Evolutionary conservation across 164 flowering plant genomes (phyloP).

Genomic region (Cinnamomum micranthum): DNA sequence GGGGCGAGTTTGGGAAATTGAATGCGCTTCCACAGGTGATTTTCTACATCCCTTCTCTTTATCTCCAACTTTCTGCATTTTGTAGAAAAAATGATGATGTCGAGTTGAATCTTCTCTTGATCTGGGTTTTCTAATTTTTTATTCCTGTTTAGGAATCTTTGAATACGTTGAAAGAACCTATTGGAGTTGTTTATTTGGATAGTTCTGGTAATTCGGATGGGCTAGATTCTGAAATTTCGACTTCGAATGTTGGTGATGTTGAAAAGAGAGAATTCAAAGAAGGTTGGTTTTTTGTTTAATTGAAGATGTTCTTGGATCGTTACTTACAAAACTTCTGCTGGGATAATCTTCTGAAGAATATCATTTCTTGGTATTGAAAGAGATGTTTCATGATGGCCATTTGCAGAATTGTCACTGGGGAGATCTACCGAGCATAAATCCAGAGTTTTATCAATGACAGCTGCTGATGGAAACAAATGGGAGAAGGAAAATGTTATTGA

Average conservation of each 20-base stretch:
- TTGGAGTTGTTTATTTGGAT: slow-evolving; percentile 42
- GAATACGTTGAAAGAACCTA: slow-evolving; percentile 46
- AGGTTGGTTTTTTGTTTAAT: slow-evolving; percentile 19
- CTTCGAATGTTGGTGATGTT: neutral
- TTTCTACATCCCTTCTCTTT: neutral
- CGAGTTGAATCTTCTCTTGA: too few relatives aligned
- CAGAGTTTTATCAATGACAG: slow-evolving; percentile 45
- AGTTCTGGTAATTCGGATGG: slow-evolving; percentile 1
- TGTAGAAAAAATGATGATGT: neutral
- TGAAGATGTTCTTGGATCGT: neutral
- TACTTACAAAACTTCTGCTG: neutral
- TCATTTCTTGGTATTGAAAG: neutral
- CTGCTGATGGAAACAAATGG: slow-evolving; percentile 11
- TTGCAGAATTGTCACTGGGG: slow-evolving; percentile 20
- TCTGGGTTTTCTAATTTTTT: neutral
- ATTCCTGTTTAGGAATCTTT: slow-evolving; percentile 51
- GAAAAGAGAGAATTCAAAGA: slow-evolving; percentile 17
- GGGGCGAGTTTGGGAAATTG: slow-evolving; percentile 20
- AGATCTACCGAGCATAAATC: slow-evolving; percentile 42
- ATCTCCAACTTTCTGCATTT: neutral
- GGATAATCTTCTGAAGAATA: neutral
- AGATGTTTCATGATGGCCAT: neutral
- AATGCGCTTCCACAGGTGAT: slow-evolving; percentile 76
- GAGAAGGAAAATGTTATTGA: slow-evolving; percentile 41
- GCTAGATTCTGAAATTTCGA: neutral